Conservation (phyloP, 2,329 filamentous ascomycete genomes). For the Phialemonium atrogriseum region DNA sequence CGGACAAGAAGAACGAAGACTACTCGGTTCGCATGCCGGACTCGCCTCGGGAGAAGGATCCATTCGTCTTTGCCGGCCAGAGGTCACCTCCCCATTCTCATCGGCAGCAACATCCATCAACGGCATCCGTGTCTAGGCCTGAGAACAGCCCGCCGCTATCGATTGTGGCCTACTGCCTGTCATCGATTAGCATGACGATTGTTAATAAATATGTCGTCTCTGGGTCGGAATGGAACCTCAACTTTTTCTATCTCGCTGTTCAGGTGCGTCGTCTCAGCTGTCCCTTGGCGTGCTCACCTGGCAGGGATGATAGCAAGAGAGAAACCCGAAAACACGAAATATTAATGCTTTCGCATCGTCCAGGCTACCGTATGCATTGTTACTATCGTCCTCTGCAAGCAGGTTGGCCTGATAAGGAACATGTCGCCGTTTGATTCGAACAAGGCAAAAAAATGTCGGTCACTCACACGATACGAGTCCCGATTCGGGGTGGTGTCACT, state of each 20-base stretch:
- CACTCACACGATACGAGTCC: too few species aligned
- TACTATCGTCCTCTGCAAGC: slow-evolving; percentile 77
- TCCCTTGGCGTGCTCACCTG: too few species aligned
- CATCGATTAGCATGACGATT: slow-evolving; percentile 99
- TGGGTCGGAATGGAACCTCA: slow-evolving; percentile 84
- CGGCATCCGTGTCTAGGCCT: slow-evolving; percentile 21
- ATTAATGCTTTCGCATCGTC: not conserved
- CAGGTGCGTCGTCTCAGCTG: slow-evolving; percentile 57
- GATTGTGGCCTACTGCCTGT: slow-evolving; percentile 82
- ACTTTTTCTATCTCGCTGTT: slow-evolving; percentile 86
- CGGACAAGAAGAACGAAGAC: slow-evolving; percentile 84
- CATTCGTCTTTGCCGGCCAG: too few species aligned
- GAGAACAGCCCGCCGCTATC: slow-evolving; percentile 71
- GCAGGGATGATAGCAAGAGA: too few species aligned
- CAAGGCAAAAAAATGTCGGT: slow-evolving; percentile 86
- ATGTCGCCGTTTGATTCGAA: slow-evolving; percentile 73
- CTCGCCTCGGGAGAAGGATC: slow-evolving; percentile 44
- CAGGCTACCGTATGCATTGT: slow-evolving; percentile 86
- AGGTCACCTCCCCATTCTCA: too few species aligned
- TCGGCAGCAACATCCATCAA: slow-evolving; percentile 29
- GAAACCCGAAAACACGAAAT: too few species aligned
- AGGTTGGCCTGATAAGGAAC: slow-evolving; percentile 72
- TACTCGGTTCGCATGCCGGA: slow-evolving; percentile 64
- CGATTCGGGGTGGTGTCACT: too few species aligned
- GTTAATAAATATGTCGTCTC: slow-evolving; percentile 98